A percentile compares a stretch with the other conserved stretches of the same genome.
Evolutionary conservation across 2,329 filamentous ascomycete species (phyloP).

Genomic region (Escovopsis sp.): DNA sequence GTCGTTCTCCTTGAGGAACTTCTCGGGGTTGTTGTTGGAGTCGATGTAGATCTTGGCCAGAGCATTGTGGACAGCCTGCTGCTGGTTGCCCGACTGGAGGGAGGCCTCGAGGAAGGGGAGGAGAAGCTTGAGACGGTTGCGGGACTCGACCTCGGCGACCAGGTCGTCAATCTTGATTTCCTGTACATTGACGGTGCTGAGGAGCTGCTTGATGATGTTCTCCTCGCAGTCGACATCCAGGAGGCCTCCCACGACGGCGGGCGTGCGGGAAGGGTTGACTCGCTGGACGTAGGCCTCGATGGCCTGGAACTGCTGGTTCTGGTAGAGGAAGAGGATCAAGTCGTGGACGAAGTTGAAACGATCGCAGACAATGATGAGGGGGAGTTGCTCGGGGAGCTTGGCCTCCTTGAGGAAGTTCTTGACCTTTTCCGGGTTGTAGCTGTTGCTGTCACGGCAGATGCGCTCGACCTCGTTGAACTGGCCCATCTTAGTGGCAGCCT

Average conservation of each 20-base stretch:
- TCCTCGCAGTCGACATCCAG: slow-evolving; percentile 97
- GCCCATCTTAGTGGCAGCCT: slow-evolving; percentile 84
- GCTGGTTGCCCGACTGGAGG: slow-evolving; percentile 77
- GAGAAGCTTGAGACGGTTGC: slow-evolving; percentile 89
- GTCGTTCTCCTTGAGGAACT: slow-evolving; percentile 94
- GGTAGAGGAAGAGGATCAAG: slow-evolving; percentile 89
- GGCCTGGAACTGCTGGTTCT: slow-evolving; percentile 97
- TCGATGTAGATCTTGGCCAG: slow-evolving; percentile 99
- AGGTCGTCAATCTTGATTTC: slow-evolving; percentile 90
- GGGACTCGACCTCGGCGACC: slow-evolving; percentile 83
- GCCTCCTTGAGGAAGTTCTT: slow-evolving; percentile 99
- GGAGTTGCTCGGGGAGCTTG: slow-evolving; percentile 78
- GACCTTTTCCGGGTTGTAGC: slow-evolving; percentile 85
- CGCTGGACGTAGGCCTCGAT: slow-evolving; percentile 97
- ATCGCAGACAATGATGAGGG: slow-evolving; percentile 95
- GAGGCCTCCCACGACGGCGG: slow-evolving; percentile 82
- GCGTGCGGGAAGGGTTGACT: slow-evolving; percentile 82
- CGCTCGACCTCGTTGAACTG: slow-evolving; percentile 95
- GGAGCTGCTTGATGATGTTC: slow-evolving; percentile 82
- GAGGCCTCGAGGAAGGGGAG: slow-evolving; percentile 93
- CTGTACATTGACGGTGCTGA: slow-evolving; percentile 68
- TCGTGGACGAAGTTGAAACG: slow-evolving; percentile 99
- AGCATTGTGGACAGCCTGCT: slow-evolving; percentile 93
- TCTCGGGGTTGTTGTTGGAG: slow-evolving; percentile 94
- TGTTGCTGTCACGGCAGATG: slow-evolving; percentile 86